These are phyloP conservation scores for Orbilia brochopaga DNA, from an alignment of 2,329 filamentous ascomycete species.

Conservation along the genomic window DNA sequence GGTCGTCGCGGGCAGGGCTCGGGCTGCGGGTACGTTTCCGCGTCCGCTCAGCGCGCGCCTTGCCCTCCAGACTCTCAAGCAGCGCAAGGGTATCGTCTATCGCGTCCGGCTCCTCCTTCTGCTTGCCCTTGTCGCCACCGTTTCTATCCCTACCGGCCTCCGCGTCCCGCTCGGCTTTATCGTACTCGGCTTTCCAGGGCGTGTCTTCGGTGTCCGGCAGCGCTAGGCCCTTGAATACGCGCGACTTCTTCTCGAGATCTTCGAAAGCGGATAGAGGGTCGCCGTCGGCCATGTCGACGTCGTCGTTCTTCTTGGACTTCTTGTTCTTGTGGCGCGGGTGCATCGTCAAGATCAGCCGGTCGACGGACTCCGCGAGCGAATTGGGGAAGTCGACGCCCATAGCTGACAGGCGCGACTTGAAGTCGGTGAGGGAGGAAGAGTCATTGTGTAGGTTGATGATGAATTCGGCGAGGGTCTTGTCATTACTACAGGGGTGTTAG, in stretches of 20 bases:
- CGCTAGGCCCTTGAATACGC: conserved; percentile 87
- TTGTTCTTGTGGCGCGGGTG: conserved; percentile 83
- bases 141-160: conserved; percentile 51
- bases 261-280: conserved; percentile 58
- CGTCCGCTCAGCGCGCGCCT: conserved; percentile 60
- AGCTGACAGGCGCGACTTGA: conserved; percentile 74
- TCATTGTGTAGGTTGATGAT: conserved; percentile 87
- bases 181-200: conserved; percentile 63
- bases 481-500: conserved; percentile 61
- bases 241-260: conserved; percentile 73
- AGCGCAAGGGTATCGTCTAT: conserved; percentile 93
- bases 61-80: conserved; percentile 81
- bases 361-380: conserved; percentile 87
- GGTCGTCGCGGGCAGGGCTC: conserved; percentile 56
- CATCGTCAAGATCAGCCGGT: conserved; percentile 84
- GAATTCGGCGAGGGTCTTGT: conserved; percentile 96
- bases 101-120: conserved; percentile 65
- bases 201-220: conserved; percentile 76
- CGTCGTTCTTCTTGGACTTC: conserved; percentile 56
- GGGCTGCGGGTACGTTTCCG: conserved; percentile 62
- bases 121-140: conserved; percentile 50
- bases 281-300: conserved; percentile 58
- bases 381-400: conserved; percentile 83
- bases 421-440: conserved; percentile 72
- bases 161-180: conserved; percentile 55